Evolutionary conservation across 164 flowering plant species (phyloP).

Genomic region (Echeveria elegans): DNA sequence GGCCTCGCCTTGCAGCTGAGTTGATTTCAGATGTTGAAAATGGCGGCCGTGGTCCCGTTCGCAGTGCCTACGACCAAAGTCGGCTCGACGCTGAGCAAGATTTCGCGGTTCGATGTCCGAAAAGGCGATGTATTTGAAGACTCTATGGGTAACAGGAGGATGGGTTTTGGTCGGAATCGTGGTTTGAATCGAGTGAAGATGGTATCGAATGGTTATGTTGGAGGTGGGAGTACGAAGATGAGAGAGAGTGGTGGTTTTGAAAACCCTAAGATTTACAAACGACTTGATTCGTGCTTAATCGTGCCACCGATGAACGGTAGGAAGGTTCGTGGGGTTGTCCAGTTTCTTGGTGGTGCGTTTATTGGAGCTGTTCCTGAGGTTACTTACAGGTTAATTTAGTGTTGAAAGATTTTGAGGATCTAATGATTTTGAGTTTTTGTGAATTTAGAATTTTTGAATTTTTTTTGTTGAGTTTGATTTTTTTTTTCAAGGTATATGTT

Average conservation of each 20-base stretch:
- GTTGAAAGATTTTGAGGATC: too few species aligned
- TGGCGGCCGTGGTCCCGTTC: neutral
- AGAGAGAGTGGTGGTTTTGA: neutral
- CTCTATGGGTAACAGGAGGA: neutral
- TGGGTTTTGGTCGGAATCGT: neutral
- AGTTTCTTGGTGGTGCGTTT: slow-evolving; percentile 92
- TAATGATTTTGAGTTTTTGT: neutral
- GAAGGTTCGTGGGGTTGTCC: slow-evolving; percentile 67
- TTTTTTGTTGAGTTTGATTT: neutral
- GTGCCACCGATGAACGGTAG: slow-evolving; percentile 56
- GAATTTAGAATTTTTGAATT: neutral
- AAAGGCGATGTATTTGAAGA: neutral
- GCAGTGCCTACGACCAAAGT: neutral
- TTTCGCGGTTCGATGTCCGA: neutral
- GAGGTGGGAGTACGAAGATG: slow-evolving; percentile 13
- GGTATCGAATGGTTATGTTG: slow-evolving; percentile 28
- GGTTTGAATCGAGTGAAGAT: slow-evolving; percentile 6
- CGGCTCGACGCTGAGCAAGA: neutral
- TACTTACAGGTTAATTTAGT: slow-evolving; percentile 50
- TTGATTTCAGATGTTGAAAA: neutral
- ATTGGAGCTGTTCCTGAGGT: slow-evolving; percentile 92
- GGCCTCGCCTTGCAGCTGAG: neutral
- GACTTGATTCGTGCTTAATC: slow-evolving; percentile 62
- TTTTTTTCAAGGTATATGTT: slow-evolving; percentile 58
- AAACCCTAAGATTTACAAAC: slow-evolving; percentile 20